phyloP scores from a whole-genome alignment of 1,284 basidiomycete species.

The Trametes pubescens region DNA sequence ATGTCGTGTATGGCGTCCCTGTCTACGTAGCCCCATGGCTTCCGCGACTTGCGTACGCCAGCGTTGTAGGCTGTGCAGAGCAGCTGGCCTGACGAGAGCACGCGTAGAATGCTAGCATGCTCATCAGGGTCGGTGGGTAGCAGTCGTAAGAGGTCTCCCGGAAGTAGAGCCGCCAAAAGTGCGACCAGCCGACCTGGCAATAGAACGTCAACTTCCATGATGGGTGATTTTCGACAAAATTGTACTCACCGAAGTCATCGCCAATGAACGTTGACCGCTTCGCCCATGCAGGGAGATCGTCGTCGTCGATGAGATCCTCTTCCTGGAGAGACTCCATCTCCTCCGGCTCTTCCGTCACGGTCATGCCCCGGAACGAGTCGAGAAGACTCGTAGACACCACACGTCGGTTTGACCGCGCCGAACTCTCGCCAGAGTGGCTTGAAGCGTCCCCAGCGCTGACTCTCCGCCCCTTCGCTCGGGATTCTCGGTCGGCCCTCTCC shows the following conservation, averaged over 20 bases:
- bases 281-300: slow-evolving; percentile 80
- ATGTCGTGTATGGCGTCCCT: slow-evolving; percentile 83
- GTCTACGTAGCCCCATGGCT: slow-evolving; percentile 90
- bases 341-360: slow-evolving; percentile 67
- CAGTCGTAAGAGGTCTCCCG: slow-evolving; percentile 51
- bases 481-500: slow-evolving; percentile 42
- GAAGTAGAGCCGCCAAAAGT: slow-evolving; percentile 58
- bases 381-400: slow-evolving; percentile 65
- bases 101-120: slow-evolving; percentile 56
- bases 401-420: slow-evolving; percentile 46
- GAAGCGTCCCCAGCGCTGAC: slow-evolving; percentile 58
- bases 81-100: slow-evolving; percentile 79
- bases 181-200: slow-evolving; percentile 65
- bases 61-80: slow-evolving; percentile 84
- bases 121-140: slow-evolving; percentile 51
- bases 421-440: slow-evolving; percentile 21
- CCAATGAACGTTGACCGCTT: slow-evolving; percentile 59
- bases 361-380: slow-evolving; percentile 55
- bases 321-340: slow-evolving; percentile 58
- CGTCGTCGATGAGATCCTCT: slow-evolving; percentile 65
- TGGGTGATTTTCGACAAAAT: background rate
- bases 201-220: background rate
- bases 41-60: slow-evolving; percentile 78
- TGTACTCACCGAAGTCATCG: slow-evolving; percentile 64
- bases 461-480: slow-evolving; percentile 52